Evolutionary conservation across 2,329 filamentous ascomycete genomes (phyloP).

Genomic region (Calonectria pauciramosa): DNA sequence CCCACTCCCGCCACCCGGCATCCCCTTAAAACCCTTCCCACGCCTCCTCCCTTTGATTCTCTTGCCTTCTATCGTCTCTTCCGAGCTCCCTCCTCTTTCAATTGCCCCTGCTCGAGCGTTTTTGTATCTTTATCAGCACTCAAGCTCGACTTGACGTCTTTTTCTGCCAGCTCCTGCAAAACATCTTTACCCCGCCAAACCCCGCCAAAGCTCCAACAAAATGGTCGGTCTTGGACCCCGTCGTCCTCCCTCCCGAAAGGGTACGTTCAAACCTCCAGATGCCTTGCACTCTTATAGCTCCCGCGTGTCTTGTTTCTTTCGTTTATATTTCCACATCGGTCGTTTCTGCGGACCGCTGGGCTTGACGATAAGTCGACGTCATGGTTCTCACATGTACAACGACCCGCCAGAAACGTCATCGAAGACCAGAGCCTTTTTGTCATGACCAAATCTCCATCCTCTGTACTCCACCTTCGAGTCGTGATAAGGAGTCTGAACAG

Average conservation of each 20-base stretch:
- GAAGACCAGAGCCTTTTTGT: not conserved
- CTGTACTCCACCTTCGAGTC: not conserved
- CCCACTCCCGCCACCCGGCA: conserved; percentile 41
- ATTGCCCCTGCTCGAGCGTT: not conserved
- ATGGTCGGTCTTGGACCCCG: conserved; percentile 67
- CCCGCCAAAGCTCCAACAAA: conserved; percentile 53
- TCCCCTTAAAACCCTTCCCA: conserved; percentile 44
- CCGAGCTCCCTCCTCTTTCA: not conserved
- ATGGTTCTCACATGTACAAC: conserved; percentile 8
- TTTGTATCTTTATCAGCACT: conserved; percentile 9
- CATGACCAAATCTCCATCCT: not conserved
- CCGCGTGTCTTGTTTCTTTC: conserved; percentile 6
- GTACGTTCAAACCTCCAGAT: conserved; percentile 63
- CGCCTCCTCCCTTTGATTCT: conserved; percentile 12
- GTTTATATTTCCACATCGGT: not conserved
- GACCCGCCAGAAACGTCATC: conserved; percentile 6
- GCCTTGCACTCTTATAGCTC: not conserved
- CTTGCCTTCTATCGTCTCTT: not conserved
- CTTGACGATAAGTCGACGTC: not conserved
- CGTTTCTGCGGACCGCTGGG: not conserved
- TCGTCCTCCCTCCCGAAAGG: conserved; percentile 71
- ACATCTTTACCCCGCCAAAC: conserved; percentile 53
- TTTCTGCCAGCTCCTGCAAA: conserved; percentile 29
- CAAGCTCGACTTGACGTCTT: not conserved
- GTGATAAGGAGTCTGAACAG: conserved; percentile 12